Percentiles rank a stretch among this genome's conserved stretches.
Conservation (phyloP, 73 alveolate species). For the Uronychia binucleata region DNA sequence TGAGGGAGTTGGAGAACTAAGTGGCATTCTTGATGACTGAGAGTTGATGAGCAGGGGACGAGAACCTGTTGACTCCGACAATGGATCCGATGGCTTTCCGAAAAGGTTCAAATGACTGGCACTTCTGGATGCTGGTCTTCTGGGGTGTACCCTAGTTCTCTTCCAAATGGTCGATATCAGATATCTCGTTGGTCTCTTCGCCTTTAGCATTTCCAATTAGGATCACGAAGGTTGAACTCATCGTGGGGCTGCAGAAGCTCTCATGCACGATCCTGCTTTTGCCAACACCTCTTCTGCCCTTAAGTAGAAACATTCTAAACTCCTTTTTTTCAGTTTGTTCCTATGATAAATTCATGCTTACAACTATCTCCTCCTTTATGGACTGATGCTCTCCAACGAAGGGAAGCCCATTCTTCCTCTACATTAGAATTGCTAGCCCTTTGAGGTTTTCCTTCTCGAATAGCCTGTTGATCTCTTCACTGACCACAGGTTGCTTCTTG, state of each 20-base stretch:
- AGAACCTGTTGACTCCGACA: conserved; percentile 21
- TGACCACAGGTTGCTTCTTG: not conserved
- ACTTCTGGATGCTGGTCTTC: conserved; percentile 10
- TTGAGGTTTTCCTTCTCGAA: not conserved
- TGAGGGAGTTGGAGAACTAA: conserved; percentile 6
- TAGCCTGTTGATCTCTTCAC: conserved; percentile 8
- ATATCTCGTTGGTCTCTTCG: conserved; percentile 3
- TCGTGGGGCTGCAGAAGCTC: not conserved
- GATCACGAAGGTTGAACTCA: not conserved
- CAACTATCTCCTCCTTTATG: not conserved
- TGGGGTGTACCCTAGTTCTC: not conserved
- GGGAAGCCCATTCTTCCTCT: conserved; percentile 17
- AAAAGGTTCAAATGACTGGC: conserved; percentile 31
- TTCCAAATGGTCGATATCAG: conserved; percentile 14
- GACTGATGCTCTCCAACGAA: conserved; percentile 21
- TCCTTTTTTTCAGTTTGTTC: not conserved
- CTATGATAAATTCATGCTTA: not conserved
- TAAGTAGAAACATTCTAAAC: not conserved
- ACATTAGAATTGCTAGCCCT: not conserved
- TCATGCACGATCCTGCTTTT: conserved; percentile 23
- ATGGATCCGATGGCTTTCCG: conserved; percentile 19
- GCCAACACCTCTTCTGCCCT: conserved; percentile 25
- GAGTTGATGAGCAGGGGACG: conserved; percentile 32
- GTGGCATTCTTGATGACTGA: conserved; percentile 26
- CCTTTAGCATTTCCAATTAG: conserved; percentile 24